Evolutionary conservation across 2,329 filamentous ascomycete species (phyloP), one percentile per base, ranked within the genome.

Genomic region (Pestalotiopsis sp.): DNA sequence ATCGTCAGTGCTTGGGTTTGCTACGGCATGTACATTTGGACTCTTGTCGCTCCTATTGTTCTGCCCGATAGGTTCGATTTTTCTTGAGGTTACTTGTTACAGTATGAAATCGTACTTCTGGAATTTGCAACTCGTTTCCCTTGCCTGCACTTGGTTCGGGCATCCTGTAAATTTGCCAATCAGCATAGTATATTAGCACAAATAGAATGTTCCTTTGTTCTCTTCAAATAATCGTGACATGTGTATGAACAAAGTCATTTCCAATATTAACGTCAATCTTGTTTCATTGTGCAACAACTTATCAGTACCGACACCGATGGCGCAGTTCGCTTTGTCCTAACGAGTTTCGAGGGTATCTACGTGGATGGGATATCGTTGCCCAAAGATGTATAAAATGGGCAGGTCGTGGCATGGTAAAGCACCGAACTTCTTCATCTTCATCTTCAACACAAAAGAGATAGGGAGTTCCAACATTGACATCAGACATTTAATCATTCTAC

Each of bases 1-100:
- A 98, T 99, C 80, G 91, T 98, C 66, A 97, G 95, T 81, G 91
- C 95, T 20, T 99, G 96, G 96, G 91, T 96, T 67, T 99, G 96
- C 83, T 98, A 99, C 80, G 90, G 85, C 65, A 93, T 99, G 80
- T 99, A 98, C 77, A 88, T 91, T 36, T 99, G 96, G 96, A 97
- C 93, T 20, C 81, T 99, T 74, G 86, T 97, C 58, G 96, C 96
- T 59, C 96, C 96, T 2, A 87, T 97, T 49, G 81, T 97, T 59
- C 80, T 97, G 75, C 95, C 95, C 2, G 95, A 97, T 74, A 87
- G 95, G 64, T 98, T 98, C 78, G 93, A 94, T 63, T 84, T 85
- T 73, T 83, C 81, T 52, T 83, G 75, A 68, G 23, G 31, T 65
- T 20, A 39, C 13, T 20, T 39, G 36, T 17, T 39, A 20, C n/a